Evolutionary conservation across 192 early-diverging fungal species (phyloP), one percentile per base, ranked within the genome.

Genomic region (Coemansia guatemalensis): DNA sequence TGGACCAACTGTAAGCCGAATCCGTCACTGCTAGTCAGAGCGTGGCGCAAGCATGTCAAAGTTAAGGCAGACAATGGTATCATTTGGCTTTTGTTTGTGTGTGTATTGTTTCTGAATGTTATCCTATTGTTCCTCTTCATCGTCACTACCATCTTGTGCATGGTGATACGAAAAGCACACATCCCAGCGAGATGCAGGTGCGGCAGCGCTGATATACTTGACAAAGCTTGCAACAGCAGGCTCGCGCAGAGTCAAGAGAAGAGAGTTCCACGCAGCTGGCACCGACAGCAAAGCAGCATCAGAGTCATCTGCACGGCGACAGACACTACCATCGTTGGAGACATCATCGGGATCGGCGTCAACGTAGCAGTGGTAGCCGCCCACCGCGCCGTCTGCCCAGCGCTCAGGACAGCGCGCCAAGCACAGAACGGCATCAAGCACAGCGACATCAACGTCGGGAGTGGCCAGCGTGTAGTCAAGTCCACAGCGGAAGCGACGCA

Each of bases 381-480:
- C 92, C 33, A 84, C 69, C 47, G 83, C 84, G 54, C 86, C 87
- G 23, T 76, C 71, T 8, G 76, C 74, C 90, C 90, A 92, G 50
- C 62, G 51, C 3, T 33, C 63, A 32, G 70, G 66, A 23, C 56
- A 63, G 18, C 68, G 72, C 1, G 82, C 81, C 41, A 92, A 67
- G 48, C 85, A 87, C 21, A 90, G 67, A 8, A 86, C 88, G 3
- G 87, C 87, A 49, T 92, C 88, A 8, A 92, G 81, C n/a, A 85
- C 67, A 8, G 74, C 50, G 14, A 76, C 61, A n/a, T 69, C 58
- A 26, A 73, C 76, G 39, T 82, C 82, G 21, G 82, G 75, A 8
- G 89, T 85, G 11, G 87, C 92, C 8, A 93, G 77, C 8, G 92
- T 90, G 71, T 90, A 93, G 66, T 93, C 92, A 53, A 92, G 80